Evolutionary conservation across 257 asterid genomes (phyloP), one percentile per base, ranked within the genome.

Genomic region (Nicotiana noctiflora): DNA sequence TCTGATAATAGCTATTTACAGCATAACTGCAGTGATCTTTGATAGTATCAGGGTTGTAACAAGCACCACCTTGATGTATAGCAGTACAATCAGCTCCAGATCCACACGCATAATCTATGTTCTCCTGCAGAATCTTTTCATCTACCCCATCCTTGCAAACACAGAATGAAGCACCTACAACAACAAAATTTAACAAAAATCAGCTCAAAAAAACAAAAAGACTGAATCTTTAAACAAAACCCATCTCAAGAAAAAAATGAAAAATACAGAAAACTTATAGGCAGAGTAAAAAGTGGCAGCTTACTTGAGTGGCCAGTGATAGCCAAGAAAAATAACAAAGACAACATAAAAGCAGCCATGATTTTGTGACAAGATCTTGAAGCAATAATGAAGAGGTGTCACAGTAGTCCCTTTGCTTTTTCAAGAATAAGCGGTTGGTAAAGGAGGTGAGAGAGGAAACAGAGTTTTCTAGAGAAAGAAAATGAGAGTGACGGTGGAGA

Each of bases 51-150:
- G 98, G 99, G 75, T 83, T 89, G 62, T 4, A 95, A 85, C 98
- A 93, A 60, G 90, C 75, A 40, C 95, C 99, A 82, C 81, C 89
- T 83, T 84, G 89, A 3, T 32, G 74, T 81, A 93, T 95, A n/a
- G 83, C 88, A 19, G 86, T 32, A 80, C 99, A 95, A 62, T 92
- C 97, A 53, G 97, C 99, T 52, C 95, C 97, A 79, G 74, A 25
- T 57, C 97, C 98, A 85, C 98, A 95, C 21, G 97, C 97, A 86
- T 88, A 95, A 81, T 95, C 99, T 85, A 93, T 93, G 91, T 55
- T 87, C 32, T 84, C 89, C 88, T 95, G 98, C 49, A 91, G 89
- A 34, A 37, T 80, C 4, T 46, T 1, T 9, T 87, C 88, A 81
- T 83, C 67, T 76, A 79, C 0, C 62, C 94, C 93, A 83, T 72